These are phyloP conservation scores for Rutstroemia sp. DNA, from an alignment of 2,329 filamentous ascomycete species.

Conservation along the genomic window DNA sequence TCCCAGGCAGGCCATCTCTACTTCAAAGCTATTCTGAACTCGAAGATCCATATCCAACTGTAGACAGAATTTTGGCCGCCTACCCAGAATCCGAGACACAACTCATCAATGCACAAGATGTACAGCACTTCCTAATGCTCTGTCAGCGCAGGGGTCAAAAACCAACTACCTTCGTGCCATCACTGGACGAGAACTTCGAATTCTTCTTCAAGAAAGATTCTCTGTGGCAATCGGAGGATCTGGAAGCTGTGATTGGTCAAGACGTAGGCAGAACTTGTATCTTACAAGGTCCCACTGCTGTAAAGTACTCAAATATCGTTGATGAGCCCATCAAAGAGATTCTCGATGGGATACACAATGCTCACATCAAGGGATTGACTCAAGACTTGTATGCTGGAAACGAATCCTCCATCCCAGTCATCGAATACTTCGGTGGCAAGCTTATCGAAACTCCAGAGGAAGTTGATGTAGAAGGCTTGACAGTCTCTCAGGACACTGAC, in stretches of 20 bases:
- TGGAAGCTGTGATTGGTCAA: conserved; percentile 91
- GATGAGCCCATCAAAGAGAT: conserved; percentile 96
- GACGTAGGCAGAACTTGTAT: conserved; percentile 96
- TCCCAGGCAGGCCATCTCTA: conserved; percentile 64
- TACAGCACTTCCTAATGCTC: conserved; percentile 90
- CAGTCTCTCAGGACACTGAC: conserved; percentile 67
- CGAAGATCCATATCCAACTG: conserved; percentile 67
- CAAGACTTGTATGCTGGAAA: conserved; percentile 74
- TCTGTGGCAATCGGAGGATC: conserved; percentile 96
- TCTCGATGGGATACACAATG: conserved; percentile 79
- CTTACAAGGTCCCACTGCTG: conserved; percentile 88
- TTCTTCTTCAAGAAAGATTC: conserved; percentile 99
- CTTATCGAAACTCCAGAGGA: conserved; percentile 65
- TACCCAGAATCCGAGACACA: conserved; percentile 86
- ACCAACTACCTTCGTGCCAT: conserved; percentile 90
- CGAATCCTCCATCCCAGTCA: conserved; percentile 66
- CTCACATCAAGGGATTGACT: conserved; percentile 75
- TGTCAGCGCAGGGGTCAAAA: conserved; percentile 92
- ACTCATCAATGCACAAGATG: conserved; percentile 96
- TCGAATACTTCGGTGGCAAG: conserved; percentile 95
- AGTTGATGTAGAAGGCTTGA: conserved; percentile 77
- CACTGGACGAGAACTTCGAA: conserved; percentile 95
- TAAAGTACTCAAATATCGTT: conserved; percentile 78
- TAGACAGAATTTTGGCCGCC: conserved; percentile 70
- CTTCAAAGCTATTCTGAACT: conserved; percentile 89